Evolutionary conservation across 768 basidiomycete genomes (phyloP), one percentile per base, ranked within the genome.

Genomic region (Lentinula edodes): DNA sequence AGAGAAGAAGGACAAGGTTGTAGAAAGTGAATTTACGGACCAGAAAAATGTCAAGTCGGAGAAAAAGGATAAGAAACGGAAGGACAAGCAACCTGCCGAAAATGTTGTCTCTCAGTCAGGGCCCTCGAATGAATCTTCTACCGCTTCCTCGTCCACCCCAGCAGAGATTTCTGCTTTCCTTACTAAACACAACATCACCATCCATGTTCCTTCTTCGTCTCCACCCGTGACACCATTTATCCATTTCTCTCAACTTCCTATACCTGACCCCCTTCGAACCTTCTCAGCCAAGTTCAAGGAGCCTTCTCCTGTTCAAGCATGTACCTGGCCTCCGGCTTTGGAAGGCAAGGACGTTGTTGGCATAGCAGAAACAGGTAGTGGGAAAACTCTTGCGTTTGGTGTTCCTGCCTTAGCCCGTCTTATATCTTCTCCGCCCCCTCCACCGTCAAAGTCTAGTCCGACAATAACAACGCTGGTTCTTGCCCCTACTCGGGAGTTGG

Each of bases 291-390:
- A 76, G 7, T 99, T 95, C 77, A 84, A 86, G 64, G 85, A 89
- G 65, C 96, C 97, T 5, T 96, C 95, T 0, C 95, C 97, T 0
- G 94, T 99, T 58, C 97, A 99, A 71, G 89, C 93, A 6, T 96
- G 93, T 66, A 85, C 95, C 12, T 98, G 95, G 95, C 93, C 95
- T 2, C 86, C 91, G 38, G 86, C 91, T 6, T 76, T 98, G 28
- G 78, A 82, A 23, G 90, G 90, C 0, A 78, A 78, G n/a, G 92
- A 98, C 71, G 91, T 96, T 0, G 88, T 98, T 35, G 96, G 96
- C 53, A 93, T 98, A 63, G 95, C 96, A 6, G 95, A 98, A 78
- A 98, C 96, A 2, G 96, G 96, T 67, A 93, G 92, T 69, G 97
- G 97, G 13, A 99, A 99, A 77, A 99, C 97, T 0, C 82, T 98